These are phyloP conservation scores for Coniophora puteana DNA, from an alignment of 1,284 basidiomycete genomes.

Conservation along the genomic window DNA sequence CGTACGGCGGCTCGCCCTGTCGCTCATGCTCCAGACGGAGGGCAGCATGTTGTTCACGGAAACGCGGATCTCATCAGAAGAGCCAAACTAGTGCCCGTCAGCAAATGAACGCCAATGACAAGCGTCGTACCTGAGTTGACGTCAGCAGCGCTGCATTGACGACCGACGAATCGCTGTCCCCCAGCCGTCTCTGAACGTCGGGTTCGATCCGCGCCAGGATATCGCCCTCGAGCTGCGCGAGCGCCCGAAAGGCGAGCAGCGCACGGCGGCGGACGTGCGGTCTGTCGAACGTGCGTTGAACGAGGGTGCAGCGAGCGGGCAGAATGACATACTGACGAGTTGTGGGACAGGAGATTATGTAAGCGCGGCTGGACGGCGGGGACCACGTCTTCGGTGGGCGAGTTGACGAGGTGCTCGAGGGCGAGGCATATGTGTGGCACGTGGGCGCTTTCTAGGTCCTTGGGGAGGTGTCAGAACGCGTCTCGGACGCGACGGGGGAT, in stretches of 20 bases:
- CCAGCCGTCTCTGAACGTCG: constrained; percentile 40
- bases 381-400: constrained; percentile 58
- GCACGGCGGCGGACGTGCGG: constrained; percentile 57
- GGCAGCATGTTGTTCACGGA: constrained; percentile 11
- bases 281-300: constrained; percentile 37
- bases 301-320: constrained; percentile 6
- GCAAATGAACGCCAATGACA: too few relatives aligned
- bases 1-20: constrained; percentile 7
- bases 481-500: constrained; percentile 1
- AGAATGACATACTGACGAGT: constrained; percentile 58
- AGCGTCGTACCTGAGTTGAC: constrained; percentile 18
- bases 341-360: constrained; percentile 59
- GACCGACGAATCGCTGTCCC: constrained; percentile 45
- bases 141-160: constrained; percentile 44
- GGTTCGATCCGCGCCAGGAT: constrained; percentile 42
- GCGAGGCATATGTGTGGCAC: constrained; percentile 63
- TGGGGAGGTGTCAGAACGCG: constrained; percentile 4
- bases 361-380: constrained; percentile 70
- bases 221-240: constrained; percentile 46
- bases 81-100: too few relatives aligned
- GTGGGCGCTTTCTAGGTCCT: constrained; percentile 64
- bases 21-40: constrained; percentile 16
- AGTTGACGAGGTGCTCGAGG: constrained; percentile 59
- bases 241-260: constrained; percentile 52
- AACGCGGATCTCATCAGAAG: too few relatives aligned